Base-by-base conservation (phyloP, 805 yeast species). In the Yarrowia sp. region DNA sequence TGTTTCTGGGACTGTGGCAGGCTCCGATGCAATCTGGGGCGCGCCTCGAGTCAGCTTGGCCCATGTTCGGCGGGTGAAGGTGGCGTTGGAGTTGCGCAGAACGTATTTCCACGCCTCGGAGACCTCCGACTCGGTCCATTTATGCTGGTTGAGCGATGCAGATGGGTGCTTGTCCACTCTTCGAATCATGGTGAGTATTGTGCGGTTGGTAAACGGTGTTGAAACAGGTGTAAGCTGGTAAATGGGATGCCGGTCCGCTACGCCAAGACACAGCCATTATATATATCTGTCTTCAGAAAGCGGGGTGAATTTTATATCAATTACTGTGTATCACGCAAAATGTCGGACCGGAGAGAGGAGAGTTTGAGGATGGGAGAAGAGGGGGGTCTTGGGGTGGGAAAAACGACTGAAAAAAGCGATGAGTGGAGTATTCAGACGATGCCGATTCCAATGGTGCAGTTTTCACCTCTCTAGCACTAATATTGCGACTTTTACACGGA, bases 31-130 rank as follows among this genome's bases (percentile, higher is more conserved):
- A 1, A 19, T 13, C 33, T 52, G 43, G 9, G 53, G 42, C 0
- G 34, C 43, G 19, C 43, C 58, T 6, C 58, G 34, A 9, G 58
- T 52, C 43, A 52, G 38, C 30, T 52, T 52, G 33, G 43, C 13
- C 58, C 58, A 52, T 1, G 58, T 52, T 52, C 58, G 58, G 12
- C 58, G 30, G 9, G 58, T 52, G 14, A 52, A 52, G 33, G 43
- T 52, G 19, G 58, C 58, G 9, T 36, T 52, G 43, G 58, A 52
- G 58, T 52, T 52, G 20, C 58, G 20, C 33, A 52, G 43, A 9
- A 52, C 58, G 58, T 52, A 52, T 38, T 52, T 52, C 58, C 58
- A 52, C 14, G 58, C 58, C 58, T 52, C 58, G 34, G 43, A 38
- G 34, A 52, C 14, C 17, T 52, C 58, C 8, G 15, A 9, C 33